Base-by-base conservation (phyloP, 2,329 filamentous ascomycete genomes). In the Arthroderma uncinatum region DNA sequence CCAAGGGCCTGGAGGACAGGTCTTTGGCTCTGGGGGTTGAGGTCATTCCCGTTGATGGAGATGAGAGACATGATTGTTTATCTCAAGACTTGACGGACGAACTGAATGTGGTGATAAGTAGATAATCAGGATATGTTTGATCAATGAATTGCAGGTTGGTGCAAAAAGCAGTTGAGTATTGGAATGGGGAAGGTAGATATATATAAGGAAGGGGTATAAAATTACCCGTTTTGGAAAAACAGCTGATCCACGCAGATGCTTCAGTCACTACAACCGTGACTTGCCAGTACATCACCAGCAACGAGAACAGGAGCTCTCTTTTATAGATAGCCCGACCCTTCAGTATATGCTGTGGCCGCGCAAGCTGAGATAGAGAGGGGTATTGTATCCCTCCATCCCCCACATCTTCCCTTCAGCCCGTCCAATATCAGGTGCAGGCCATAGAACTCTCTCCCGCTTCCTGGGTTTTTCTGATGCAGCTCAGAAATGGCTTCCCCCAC, bases 41-140 rank as follows among this genome's bases (percentile, higher is more conserved):
- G 42, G 12, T 55, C 53, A 50, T 59, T 59, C 14, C 58, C 58
- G 40, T 57, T 59, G 53, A 59, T 59, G 14, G 52, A 57, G 28
- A 59, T 59, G 53, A 57, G 14, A 53, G 58, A 23, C 58, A 59
- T 59, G 55, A 4, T 54, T 39, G 52, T n/a, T 37, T 6, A 25
- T 39, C 30, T 7, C 9, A 23, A 2, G 19, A 14, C 7, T 25
- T 25, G 40, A 21, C 7, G 10, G 40, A 12, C 6, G 40, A 14
- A 25, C 2, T 10, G 7, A n/a, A n/a, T n/a, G n/a, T n/a, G n/a
- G n/a, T n/a, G 40, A 2, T 14, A 14, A 21, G 21, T 12, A 47
- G 25, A 23, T 21, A 12, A 21, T 47, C 14, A 10, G 40, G 12
- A 47, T 28, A 10, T 19, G 10, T 47, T 44, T 10, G 10, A 25